Evolutionary conservation across 352 stramenopile genomes (phyloP).

Genomic region (Phytophthora pluvialis): DNA sequence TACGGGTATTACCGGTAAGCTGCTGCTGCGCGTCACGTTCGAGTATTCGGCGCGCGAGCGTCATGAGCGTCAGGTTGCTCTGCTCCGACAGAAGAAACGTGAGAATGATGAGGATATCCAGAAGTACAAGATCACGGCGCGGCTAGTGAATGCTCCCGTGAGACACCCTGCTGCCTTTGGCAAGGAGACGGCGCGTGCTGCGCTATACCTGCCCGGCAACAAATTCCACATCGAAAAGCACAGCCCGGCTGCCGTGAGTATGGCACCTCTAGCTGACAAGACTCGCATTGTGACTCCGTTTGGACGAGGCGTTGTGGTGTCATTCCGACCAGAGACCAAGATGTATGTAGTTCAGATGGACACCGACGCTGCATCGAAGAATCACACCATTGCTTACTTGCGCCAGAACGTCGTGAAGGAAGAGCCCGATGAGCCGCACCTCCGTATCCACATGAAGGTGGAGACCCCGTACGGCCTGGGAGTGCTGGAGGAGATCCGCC

Average conservation of each 20-base stretch:
- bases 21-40: slow-evolving; percentile 69
- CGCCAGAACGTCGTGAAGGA: slow-evolving; percentile 71
- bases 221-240: slow-evolving; percentile 67
- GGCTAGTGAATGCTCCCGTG: slow-evolving; percentile 49
- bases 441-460: slow-evolving; percentile 85
- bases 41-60: slow-evolving; percentile 57
- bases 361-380: slow-evolving; percentile 61
- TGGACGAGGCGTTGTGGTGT: slow-evolving; percentile 71
- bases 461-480: slow-evolving; percentile 75
- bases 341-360: slow-evolving; percentile 88
- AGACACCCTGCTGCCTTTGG: slow-evolving; percentile 81
- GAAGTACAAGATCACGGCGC: slow-evolving; percentile 61
- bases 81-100: slow-evolving; percentile 59
- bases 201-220: slow-evolving; percentile 81
- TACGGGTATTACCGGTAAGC: slow-evolving; percentile 39
- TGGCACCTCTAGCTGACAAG: slow-evolving; percentile 75
- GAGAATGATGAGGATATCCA: slow-evolving; percentile 75
- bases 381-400: slow-evolving; percentile 72
- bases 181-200: slow-evolving; percentile 47
- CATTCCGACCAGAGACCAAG: slow-evolving; percentile 73
- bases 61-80: slow-evolving; percentile 44
- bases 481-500: slow-evolving; percentile 70
- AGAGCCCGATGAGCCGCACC: slow-evolving; percentile 63
- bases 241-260: slow-evolving; percentile 68
- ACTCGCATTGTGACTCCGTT: slow-evolving; percentile 78